Base-by-base conservation (phyloP, 257 asterid genomes). In the Fraxinus excelsior region DNA sequence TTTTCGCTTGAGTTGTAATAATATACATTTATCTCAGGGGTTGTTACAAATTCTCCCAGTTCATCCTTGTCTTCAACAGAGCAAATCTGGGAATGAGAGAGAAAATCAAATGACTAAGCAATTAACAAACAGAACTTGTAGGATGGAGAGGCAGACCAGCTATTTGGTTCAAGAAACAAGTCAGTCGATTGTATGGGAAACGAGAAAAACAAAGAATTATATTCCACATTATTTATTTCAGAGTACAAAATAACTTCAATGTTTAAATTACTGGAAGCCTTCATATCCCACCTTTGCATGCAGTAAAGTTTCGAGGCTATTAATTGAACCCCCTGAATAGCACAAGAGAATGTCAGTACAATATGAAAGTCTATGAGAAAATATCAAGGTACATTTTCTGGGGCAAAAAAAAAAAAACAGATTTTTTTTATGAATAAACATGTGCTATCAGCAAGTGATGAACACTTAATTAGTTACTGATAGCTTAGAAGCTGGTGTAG, bases 291-390 rank as follows among this genome's bases (percentile, higher is more conserved):
- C 98, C 98, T 90, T 96, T 67, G 98, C 94, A 58, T 88, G 98
- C 81, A 96, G 79, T 87, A 93, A 75, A 44, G 87, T 80, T 88
- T 96, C 97, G 42, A 93, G 98, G 81, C 97, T 91, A 71, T 87
- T 91, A 88, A 96, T 81, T 60, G 98, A 89, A 82, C 93, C 92
- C 86, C 91, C 99, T 96, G 91, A 82, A 82, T 49, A 72, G 72
- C 44, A 84, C 70, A 29, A 65, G 58, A 38, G 67, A 56, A 68
- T 77, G 83, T 74, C 28, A 81, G 37, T 66, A 74, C 78, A 76
- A 40, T 67, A 65, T 8, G 46, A 62, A 35, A 80, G 66, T 72
- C 70, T 53, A 67, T 23, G 49, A 70, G 73, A 80, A 60, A 76
- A 76, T 23, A 25, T 62, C 70, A 38, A 78, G 44, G 35, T 10